phyloP scores from a whole-genome alignment of 345 rosid species.

The Arabidopsis arenosa region DNA sequence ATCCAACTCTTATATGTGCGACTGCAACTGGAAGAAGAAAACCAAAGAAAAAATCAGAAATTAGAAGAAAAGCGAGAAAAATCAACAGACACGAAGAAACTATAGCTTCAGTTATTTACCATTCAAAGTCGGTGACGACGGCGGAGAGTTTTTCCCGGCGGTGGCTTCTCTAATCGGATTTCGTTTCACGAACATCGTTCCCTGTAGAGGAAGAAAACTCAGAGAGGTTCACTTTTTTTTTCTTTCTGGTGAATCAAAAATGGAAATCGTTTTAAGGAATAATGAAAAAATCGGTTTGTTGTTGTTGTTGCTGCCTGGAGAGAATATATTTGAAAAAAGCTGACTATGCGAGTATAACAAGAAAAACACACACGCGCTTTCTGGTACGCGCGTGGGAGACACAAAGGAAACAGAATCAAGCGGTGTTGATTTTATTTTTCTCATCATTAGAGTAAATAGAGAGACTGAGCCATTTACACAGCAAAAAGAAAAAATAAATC shows the following conservation, averaged over 20 bases:
- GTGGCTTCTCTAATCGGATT: constrained; percentile 38
- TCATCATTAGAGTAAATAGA: neutral
- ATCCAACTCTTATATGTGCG: constrained; percentile 64
- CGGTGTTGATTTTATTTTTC: constrained; percentile 22
- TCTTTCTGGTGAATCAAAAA: constrained; percentile 17
- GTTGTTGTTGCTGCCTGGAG: neutral
- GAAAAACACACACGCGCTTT: constrained; percentile 36
- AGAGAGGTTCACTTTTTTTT: constrained; percentile 8
- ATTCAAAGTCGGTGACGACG: constrained; percentile 19
- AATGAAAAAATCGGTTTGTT: neutral
- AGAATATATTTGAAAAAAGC: constrained; percentile 32
- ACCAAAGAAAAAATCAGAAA: neutral
- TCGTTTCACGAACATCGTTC: constrained; percentile 38
- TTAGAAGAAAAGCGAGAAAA: constrained; percentile 9
- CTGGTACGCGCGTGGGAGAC: constrained; percentile 42
- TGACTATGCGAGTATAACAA: constrained; percentile 27
- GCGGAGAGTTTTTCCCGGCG: constrained; percentile 36
- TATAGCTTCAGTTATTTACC: constrained; percentile 9
- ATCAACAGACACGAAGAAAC: neutral
- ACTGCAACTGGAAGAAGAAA: constrained; percentile 44
- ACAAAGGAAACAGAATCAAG: constrained; percentile 27
- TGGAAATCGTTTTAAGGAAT: constrained; percentile 16
- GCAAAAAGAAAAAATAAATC: neutral
- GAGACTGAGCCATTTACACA: neutral
- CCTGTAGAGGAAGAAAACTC: constrained; percentile 25